phyloP scores from a whole-genome alignment of 192 early-diverging fungal genomes.

The Umbelopsis vinacea region DNA sequence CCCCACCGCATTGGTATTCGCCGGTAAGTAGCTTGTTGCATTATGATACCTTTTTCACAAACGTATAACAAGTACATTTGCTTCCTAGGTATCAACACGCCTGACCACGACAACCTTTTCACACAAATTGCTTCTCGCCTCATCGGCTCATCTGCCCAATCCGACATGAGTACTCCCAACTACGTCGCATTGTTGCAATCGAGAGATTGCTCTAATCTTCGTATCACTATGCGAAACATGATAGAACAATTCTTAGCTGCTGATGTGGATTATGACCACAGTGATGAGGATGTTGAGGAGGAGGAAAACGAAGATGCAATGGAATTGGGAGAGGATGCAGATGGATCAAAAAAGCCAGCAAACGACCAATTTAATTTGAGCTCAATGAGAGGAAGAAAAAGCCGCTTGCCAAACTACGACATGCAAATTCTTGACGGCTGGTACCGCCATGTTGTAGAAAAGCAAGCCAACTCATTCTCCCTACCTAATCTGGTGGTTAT shows the following conservation, averaged over 20 bases:
- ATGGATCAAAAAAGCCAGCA: not conserved
- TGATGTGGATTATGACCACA: constrained; percentile 1
- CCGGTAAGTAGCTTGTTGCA: constrained; percentile 43
- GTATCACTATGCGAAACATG: constrained; percentile 62
- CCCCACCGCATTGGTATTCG: constrained; percentile 74
- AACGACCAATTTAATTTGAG: not conserved
- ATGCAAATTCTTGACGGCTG: constrained; percentile 69
- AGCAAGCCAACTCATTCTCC: not conserved
- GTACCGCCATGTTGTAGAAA: constrained; percentile 53
- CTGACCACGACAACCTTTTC: constrained; percentile 78
- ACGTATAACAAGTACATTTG: not conserved
- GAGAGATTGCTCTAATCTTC: constrained; percentile 67
- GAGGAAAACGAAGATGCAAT: constrained; percentile 33
- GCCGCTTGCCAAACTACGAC: constrained; percentile 61
- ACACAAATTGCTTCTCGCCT: constrained; percentile 60
- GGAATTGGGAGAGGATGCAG: constrained; percentile 39
- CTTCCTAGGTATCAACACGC: constrained; percentile 66
- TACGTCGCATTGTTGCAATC: constrained; percentile 72
- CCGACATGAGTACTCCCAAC: constrained; percentile 25
- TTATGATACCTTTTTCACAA: not conserved
- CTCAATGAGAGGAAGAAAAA: constrained; percentile 10
- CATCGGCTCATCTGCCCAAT: not conserved
- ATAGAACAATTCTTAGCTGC: constrained; percentile 70
- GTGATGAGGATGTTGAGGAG: constrained; percentile 31
- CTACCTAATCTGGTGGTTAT: constrained; percentile 67